Evolutionary conservation across 805 yeast genomes (phyloP).

Genomic region (Spathaspora sp.): DNA sequence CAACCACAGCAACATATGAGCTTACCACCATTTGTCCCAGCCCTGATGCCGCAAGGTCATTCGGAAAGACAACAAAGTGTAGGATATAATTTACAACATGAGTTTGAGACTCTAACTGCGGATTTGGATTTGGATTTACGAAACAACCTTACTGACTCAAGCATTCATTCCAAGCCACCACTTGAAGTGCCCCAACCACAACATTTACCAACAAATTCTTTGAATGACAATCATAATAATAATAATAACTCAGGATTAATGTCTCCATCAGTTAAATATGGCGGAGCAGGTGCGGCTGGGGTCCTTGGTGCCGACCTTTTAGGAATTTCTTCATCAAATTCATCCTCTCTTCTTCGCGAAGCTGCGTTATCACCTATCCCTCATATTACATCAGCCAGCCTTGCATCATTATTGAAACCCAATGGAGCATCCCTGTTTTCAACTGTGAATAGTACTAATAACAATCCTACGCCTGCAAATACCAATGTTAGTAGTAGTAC

Average conservation of each 20-base stretch:
- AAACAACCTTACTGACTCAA: slow-evolving; percentile 5
- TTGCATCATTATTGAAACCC: background rate
- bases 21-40: background rate
- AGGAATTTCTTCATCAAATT: slow-evolving; percentile 2
- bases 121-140: slow-evolving; percentile 44
- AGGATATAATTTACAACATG: slow-evolving; percentile 44
- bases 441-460: background rate
- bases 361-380: slow-evolving; percentile 6
- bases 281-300: background rate
- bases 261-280: slow-evolving; percentile 13
- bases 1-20: background rate
- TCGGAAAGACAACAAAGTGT: slow-evolving; percentile 39
- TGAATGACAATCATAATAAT: background rate
- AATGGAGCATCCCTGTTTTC: background rate
- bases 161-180: background rate
- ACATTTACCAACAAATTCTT: background rate
- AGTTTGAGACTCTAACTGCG: slow-evolving; percentile 43
- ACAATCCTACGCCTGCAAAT: background rate
- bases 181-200: slow-evolving; percentile 1
- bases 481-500: background rate
- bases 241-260: slow-evolving; percentile 6
- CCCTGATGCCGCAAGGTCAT: slow-evolving; percentile 4
- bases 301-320: slow-evolving; percentile 3
- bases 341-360: slow-evolving; percentile 4
- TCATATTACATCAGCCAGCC: background rate